These are phyloP conservation scores for Pichia kudriavzevii DNA, from an alignment of 1,139 yeast species.

Conservation along the genomic window DNA sequence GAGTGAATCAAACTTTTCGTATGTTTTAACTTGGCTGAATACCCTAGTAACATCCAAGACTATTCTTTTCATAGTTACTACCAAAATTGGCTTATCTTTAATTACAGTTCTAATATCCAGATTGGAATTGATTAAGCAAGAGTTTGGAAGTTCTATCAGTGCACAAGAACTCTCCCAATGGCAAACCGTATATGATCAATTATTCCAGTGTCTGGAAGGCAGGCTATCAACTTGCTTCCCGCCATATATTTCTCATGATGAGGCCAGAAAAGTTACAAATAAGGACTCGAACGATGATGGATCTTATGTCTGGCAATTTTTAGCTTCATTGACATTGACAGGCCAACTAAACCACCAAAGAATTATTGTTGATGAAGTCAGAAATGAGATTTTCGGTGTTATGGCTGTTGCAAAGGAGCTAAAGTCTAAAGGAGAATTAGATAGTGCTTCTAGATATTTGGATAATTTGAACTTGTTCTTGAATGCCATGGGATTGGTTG, in stretches of 20 bases:
- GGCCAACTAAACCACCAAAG: conserved; percentile 92
- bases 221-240: conserved; percentile 80
- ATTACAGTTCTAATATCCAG: conserved; percentile 85
- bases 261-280: conserved; percentile 18
- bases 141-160: conserved; percentile 41
- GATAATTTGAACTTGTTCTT: conserved; percentile 84
- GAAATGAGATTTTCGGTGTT: conserved; percentile 88
- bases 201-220: conserved; percentile 75
- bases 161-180: conserved; percentile 51
- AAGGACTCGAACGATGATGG: conserved; percentile 46
- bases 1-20: conserved; percentile 75
- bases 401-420: conserved; percentile 75
- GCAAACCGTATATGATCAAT: conserved; percentile 74
- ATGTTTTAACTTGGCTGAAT: conserved; percentile 74
- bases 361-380: conserved; percentile 87
- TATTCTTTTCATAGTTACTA: conserved; percentile 66
- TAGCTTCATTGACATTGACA: conserved; percentile 89
- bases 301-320: conserved; percentile 92
- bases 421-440: conserved; percentile 42
- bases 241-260: conserved; percentile 40
- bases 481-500: conserved; percentile 94
- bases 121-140: conserved; percentile 89
- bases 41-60: conserved; percentile 63
- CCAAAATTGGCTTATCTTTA: conserved; percentile 81
- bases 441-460: conserved; percentile 57